A percentile compares a stretch with the other conserved stretches of the same genome.
phyloP scores from a whole-genome alignment of 306 rosid genomes.

The Sicyos baderoa region DNA sequence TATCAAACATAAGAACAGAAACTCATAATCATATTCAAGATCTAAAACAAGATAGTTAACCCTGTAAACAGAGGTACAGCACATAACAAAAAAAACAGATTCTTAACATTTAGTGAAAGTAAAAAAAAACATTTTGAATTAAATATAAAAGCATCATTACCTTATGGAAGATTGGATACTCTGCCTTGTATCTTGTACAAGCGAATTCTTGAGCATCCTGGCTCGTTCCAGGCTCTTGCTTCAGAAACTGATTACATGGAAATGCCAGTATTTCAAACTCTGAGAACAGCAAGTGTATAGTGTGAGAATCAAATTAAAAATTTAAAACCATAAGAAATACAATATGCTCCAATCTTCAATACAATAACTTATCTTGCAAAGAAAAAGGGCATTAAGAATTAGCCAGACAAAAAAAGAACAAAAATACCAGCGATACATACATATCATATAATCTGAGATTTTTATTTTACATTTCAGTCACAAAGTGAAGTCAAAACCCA shows the following conservation, averaged over 20 bases:
- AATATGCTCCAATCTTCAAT: background rate
- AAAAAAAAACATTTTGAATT: background rate
- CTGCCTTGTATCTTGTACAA: conserved; percentile 74
- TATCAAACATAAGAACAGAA: background rate
- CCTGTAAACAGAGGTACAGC: background rate
- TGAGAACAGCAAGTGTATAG: conserved; percentile 23
- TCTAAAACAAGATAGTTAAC: background rate
- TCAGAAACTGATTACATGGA: conserved; percentile 91
- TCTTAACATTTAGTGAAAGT: background rate
- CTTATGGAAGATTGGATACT: conserved; percentile 84
- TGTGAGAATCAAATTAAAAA: background rate
- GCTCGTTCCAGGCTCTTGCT: conserved; percentile 82
- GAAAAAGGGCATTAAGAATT: background rate
- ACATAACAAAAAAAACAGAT: background rate
- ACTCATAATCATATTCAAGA: background rate
- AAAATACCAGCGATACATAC: background rate
- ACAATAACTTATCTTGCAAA: background rate
- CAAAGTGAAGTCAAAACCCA: background rate
- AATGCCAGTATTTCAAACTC: conserved; percentile 91
- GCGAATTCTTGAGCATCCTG: conserved; percentile 64
- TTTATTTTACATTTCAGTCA: background rate
- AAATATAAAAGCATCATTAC: conserved; percentile 24
- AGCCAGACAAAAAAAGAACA: background rate
- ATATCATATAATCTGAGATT: background rate
- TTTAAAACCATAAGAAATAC: background rate